Evolutionary conservation across 208 protist species (phyloP).

Genomic region (Sergeia podlipaevii): DNA sequence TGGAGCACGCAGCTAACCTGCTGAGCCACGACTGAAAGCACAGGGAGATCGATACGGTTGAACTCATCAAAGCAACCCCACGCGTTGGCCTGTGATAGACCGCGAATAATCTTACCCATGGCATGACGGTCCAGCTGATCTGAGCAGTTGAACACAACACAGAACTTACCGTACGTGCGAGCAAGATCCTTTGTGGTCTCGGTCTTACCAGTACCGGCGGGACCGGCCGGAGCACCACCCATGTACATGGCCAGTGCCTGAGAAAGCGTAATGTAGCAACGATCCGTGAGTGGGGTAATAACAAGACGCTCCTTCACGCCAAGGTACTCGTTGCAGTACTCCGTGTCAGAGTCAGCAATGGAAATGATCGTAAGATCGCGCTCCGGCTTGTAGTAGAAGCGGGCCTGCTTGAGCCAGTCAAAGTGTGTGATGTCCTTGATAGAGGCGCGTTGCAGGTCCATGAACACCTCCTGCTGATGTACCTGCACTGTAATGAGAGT

Average conservation of each 20-base stretch:
- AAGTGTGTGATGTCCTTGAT: conserved; percentile 92
- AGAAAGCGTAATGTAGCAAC: conserved; percentile 96
- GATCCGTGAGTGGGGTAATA: conserved; percentile 93
- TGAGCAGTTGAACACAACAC: conserved; percentile 94
- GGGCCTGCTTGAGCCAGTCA: conserved; percentile 93
- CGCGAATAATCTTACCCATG: conserved; percentile 95
- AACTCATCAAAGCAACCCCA: conserved; percentile 95
- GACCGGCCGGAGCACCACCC: conserved; percentile 95
- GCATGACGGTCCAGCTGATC: conserved; percentile 93
- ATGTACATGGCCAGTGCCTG: conserved; percentile 96
- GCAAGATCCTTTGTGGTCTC: conserved; percentile 96
- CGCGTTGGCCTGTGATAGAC: conserved; percentile 92
- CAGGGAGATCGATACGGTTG: conserved; percentile 93
- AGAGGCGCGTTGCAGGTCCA: conserved; percentile 82
- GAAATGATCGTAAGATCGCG: conserved; percentile 90
- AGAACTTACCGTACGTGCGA: conserved; percentile 93
- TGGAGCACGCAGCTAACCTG: conserved; percentile 92
- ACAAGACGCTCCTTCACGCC: conserved; percentile 94
- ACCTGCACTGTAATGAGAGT: conserved; percentile 96
- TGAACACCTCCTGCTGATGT: conserved; percentile 94
- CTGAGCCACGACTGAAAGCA: conserved; percentile 94
- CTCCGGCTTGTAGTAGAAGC: conserved; percentile 93
- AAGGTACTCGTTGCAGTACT: conserved; percentile 96
- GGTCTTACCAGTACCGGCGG: conserved; percentile 97
- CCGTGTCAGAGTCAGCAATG: conserved; percentile 92